Percentiles rank a stretch among this genome's conserved stretches.
These are phyloP conservation scores for Botryotinia convoluta DNA, from an alignment of 2,329 filamentous ascomycete genomes.

Conservation along the genomic window DNA sequence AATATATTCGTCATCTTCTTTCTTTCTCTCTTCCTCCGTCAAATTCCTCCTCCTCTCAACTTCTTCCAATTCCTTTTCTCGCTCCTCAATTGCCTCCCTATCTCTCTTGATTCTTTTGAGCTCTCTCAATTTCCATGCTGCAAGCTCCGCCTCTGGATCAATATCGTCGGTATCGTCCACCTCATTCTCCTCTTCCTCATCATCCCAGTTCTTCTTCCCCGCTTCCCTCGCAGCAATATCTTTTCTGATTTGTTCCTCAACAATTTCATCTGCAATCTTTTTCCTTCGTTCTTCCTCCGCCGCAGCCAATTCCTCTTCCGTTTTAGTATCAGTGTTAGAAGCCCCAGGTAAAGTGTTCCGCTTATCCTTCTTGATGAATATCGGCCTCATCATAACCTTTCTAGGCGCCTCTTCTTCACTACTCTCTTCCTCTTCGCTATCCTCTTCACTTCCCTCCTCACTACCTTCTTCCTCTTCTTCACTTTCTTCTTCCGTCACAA, in stretches of 20 bases:
- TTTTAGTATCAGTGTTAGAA: conserved; percentile 37
- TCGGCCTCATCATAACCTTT: conserved; percentile 59
- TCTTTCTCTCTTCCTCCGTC: conserved; percentile 78
- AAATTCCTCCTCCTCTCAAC: conserved; percentile 84
- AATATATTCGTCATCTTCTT: conserved; percentile 78
- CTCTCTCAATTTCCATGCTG: conserved; percentile 92
- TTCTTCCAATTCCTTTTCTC: conserved; percentile 83
- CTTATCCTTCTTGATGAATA: conserved; percentile 60
- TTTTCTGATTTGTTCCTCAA: conserved; percentile 85
- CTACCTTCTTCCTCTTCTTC: conserved; percentile 44
- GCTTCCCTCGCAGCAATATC: conserved; percentile 72
- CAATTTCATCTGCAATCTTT: conserved; percentile 71
- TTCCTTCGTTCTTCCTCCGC: conserved; percentile 64
- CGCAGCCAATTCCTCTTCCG: conserved; percentile 44
- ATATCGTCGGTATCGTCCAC: conserved; percentile 87
- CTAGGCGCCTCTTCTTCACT: conserved; percentile 58
- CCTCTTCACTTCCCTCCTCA: conserved; percentile 34
- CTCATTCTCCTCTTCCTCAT: conserved; percentile 65
- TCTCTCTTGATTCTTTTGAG: conserved; percentile 84
- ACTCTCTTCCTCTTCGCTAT: conserved; percentile 40
- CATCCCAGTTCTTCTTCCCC: conserved; percentile 83
- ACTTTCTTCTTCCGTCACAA: conserved; percentile 50
- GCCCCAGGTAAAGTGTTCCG: conserved; percentile 39
- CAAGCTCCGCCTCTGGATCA: conserved; percentile 83
- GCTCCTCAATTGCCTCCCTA: conserved; percentile 76